Evolutionary conservation across 2,329 filamentous ascomycete genomes (phyloP).

Genomic region (Madurella fahalii): DNA sequence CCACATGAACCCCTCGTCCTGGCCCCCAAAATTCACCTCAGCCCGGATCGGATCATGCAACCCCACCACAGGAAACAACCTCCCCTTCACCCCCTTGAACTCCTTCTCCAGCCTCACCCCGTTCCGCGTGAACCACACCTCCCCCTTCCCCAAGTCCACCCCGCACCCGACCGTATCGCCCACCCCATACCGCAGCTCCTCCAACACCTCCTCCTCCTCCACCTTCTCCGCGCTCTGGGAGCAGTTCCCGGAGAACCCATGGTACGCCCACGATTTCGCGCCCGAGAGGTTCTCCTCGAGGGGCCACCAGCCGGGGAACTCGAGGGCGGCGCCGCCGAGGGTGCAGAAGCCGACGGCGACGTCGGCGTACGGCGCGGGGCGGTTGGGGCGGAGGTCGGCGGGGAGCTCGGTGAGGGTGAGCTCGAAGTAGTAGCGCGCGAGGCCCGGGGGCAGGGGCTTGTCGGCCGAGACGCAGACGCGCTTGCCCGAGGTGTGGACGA

Average conservation of each 20-base stretch:
- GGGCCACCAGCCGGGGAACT: constrained; percentile 19
- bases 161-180: constrained; percentile 21
- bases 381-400: not conserved
- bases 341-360: constrained; percentile 23
- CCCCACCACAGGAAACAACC: constrained; percentile 20
- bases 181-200: constrained; percentile 3
- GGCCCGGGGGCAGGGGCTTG: constrained; percentile 16
- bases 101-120: constrained; percentile 6
- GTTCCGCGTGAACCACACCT: constrained; percentile 21
- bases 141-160: constrained; percentile 14
- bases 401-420: constrained; percentile 7
- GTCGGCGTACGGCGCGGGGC: not conserved
- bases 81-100: constrained; percentile 12
- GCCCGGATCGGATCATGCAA: constrained; percentile 12
- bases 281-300: not conserved
- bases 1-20: constrained; percentile 12
- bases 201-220: not conserved
- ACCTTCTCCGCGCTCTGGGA: not conserved
- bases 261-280: constrained; percentile 18
- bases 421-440: constrained; percentile 24
- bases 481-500: constrained; percentile 1
- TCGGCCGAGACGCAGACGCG: constrained; percentile 18
- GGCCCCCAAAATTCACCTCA: constrained; percentile 20
- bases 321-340: constrained; percentile 16
- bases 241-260: constrained; percentile 16